These are phyloP conservation scores for Torrubiellomyces zombiae DNA, from an alignment of 2,329 filamentous ascomycete species.

Conservation along the genomic window DNA sequence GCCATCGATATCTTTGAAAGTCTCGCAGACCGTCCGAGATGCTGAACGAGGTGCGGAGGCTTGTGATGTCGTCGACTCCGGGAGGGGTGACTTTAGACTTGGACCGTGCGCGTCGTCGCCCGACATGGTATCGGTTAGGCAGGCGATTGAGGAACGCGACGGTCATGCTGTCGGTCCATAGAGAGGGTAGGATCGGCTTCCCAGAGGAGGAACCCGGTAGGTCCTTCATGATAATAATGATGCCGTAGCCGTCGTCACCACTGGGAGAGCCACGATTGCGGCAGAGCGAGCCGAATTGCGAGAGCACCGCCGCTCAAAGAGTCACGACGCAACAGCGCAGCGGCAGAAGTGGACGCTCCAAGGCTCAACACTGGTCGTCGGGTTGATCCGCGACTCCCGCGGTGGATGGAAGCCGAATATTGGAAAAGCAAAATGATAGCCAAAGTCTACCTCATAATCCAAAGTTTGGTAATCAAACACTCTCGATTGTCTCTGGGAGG, in stretches of 20 bases:
- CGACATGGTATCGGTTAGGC: slow-evolving; percentile 21
- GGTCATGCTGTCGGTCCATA: slow-evolving; percentile 23
- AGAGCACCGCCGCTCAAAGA: neutral
- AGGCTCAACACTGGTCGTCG: no score
- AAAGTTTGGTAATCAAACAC: slow-evolving; percentile 9
- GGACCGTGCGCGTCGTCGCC: slow-evolving; percentile 21
- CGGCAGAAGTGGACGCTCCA: no score
- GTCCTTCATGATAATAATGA: slow-evolving; percentile 20
- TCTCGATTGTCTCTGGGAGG: no score
- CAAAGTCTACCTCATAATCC: slow-evolving; percentile 21
- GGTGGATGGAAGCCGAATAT: slow-evolving; percentile 10
- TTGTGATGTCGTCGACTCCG: slow-evolving; percentile 45
- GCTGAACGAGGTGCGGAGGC: slow-evolving; percentile 68
- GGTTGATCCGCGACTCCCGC: no score
- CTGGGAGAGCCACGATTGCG: slow-evolving; percentile 5
- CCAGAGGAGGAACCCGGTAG: slow-evolving; percentile 18
- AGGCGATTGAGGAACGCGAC: slow-evolving; percentile 25
- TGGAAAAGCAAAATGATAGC: slow-evolving; percentile 12
- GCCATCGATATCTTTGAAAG: slow-evolving; percentile 66
- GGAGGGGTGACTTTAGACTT: slow-evolving; percentile 18
- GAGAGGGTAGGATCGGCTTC: slow-evolving; percentile 23
- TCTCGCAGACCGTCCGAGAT: slow-evolving; percentile 60
- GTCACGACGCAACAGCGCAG: no score
- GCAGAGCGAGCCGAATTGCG: neutral
- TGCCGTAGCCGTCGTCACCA: no score